Evolutionary conservation across 805 yeast species (phyloP).

Genomic region (Yarrowia keelungensis): DNA sequence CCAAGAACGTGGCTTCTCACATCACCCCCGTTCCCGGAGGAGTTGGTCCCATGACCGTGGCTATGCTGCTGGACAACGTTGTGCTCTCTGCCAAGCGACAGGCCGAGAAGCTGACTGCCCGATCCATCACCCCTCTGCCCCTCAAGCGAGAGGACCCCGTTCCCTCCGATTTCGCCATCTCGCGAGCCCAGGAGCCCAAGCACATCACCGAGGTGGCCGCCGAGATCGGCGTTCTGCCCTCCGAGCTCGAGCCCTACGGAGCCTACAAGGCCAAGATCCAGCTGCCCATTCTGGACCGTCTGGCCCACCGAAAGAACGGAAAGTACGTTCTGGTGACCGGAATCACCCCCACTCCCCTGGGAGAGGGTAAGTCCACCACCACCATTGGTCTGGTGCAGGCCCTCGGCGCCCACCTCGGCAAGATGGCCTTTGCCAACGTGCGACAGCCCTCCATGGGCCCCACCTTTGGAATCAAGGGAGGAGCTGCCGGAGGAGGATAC

Average conservation of each 20-base stretch:
- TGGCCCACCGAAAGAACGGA: constrained; percentile 71
- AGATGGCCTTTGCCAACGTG: constrained; percentile 87
- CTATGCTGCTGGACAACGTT: constrained; percentile 89
- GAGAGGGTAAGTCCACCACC: constrained; percentile 97
- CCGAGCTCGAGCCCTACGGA: constrained; percentile 90
- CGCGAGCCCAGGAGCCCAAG: constrained; percentile 87
- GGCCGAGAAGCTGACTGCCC: constrained; percentile 55
- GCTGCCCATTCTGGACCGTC: constrained; percentile 71
- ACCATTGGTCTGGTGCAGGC: constrained; percentile 97
- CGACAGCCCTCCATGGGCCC: constrained; percentile 99
- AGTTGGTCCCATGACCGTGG: constrained; percentile 99
- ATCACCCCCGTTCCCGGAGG: constrained; percentile 99
- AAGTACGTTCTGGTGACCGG: constrained; percentile 93
- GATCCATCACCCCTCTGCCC: constrained; percentile 62
- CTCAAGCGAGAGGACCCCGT: constrained; percentile 68
- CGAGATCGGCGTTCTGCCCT: constrained; percentile 78
- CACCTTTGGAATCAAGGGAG: constrained; percentile 98
- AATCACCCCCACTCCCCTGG: constrained; percentile 96
- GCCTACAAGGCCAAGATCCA: constrained; percentile 89
- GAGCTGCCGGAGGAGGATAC: constrained; percentile 99
- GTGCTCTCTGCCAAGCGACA: constrained; percentile 76
- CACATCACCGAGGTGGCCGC: constrained; percentile 75
- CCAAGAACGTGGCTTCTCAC: constrained; percentile 64
- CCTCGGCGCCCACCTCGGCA: constrained; percentile 83
- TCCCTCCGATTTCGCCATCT: constrained; percentile 89